Evolutionary conservation across 495 filamentous ascomycete species (phyloP), one percentile per base, ranked within the genome.

Genomic region (Penicillium manginii): DNA sequence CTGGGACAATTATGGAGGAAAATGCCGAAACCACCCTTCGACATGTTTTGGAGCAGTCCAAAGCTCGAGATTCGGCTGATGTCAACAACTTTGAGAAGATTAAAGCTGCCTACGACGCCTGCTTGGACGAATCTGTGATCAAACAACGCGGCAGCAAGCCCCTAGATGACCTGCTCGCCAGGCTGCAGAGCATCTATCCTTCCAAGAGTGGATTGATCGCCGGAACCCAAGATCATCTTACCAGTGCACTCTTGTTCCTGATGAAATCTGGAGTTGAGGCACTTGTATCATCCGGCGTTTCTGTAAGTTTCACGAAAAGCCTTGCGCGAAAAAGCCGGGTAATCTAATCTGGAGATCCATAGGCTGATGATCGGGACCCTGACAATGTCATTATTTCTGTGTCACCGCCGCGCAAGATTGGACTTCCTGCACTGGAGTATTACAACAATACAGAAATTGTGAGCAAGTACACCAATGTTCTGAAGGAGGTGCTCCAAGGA

Each of bases 81-180:
- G 72, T 82, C 45, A 70, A 83, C 8, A 91, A 88, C 55, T 91
- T 90, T 65, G 64, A 84, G 47, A 89, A 88, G 73, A 62, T 91
- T 55, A 83, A 86, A 59, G 67, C 75, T 47, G 81, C 78, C 23
- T 91, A 90, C 51, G 69, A 82, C 61, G 82, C 88, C 50, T 92
- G 88, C 69, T 76, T 88, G 69, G 78, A 90, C 66, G 82, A 85
- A 63, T 62, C 73, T 4, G 67, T 70, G 15, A 77, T 88, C 53
- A 77, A 78, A 52, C 67, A 83, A 51, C 65, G 74, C 17, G 88
- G 87, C 22, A 72, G 78, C 43, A 63, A 71, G 54, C 88, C 88
- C 2, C 63, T 86, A 47, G 63, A 75, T 26, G 62, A 80, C 17
- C 62, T 86, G 18, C 55, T 92, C 22, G 59, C 70, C 12, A 66